A percentile compares a stretch with the other conserved stretches of the same genome.
phyloP scores from a whole-genome alignment of 257 asterid species.

The Gentiana dahurica region DNA sequence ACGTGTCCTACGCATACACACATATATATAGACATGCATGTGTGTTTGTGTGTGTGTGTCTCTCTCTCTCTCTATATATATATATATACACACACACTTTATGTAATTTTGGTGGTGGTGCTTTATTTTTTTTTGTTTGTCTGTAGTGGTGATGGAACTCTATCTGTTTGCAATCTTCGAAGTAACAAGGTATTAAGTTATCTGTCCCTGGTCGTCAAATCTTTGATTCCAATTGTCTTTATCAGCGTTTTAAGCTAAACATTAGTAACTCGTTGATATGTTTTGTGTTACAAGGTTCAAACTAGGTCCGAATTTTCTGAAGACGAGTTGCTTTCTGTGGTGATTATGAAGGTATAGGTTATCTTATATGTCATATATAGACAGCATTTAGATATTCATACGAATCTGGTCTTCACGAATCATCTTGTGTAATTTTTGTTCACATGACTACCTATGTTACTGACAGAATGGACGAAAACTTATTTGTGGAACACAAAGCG shows the following conservation, averaged over 20 bases:
- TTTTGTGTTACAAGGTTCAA: constrained; percentile 44
- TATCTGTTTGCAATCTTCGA: constrained; percentile 84
- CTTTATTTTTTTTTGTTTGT: background rate
- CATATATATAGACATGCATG: too few relatives aligned
- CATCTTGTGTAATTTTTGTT: background rate
- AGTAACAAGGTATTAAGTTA: constrained; percentile 62
- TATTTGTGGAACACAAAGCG: constrained; percentile 72
- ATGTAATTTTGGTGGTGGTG: background rate
- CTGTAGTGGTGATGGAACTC: constrained; percentile 84
- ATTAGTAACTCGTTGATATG: background rate
- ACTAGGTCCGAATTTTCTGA: constrained; percentile 88
- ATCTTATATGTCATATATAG: background rate
- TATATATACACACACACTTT: too few relatives aligned
- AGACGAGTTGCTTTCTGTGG: constrained; percentile 89
- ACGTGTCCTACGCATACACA: too few relatives aligned
- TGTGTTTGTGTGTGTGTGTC: too few relatives aligned
- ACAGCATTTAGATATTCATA: background rate
- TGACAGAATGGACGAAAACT: constrained; percentile 82
- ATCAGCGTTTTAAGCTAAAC: background rate
- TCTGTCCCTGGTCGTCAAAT: background rate
- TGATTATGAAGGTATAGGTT: constrained; percentile 73
- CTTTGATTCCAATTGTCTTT: background rate
- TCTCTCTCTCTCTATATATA: too few relatives aligned
- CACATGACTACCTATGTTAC: constrained; percentile 14
- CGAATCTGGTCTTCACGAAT: background rate